phyloP scores from a whole-genome alignment of 257 asterid genomes.

The Scutellaria minor region DNA sequence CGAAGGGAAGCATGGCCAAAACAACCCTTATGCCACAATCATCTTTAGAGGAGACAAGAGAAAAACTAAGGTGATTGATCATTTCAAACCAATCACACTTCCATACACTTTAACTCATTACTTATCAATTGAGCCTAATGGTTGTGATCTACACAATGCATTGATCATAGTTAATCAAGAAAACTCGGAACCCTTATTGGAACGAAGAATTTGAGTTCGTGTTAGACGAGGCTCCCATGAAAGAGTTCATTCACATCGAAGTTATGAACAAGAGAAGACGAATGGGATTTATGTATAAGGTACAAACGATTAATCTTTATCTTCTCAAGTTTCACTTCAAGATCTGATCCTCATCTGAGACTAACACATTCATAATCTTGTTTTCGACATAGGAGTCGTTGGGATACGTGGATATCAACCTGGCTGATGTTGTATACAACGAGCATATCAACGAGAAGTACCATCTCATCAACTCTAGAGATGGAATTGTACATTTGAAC shows the following conservation, averaged over 20 bases:
- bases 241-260: conserved; percentile 61
- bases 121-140: neutral
- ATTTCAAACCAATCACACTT: conserved; percentile 6
- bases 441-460: conserved; percentile 74
- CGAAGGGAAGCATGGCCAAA: conserved; percentile 63
- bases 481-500: conserved; percentile 75
- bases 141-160: neutral
- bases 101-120: neutral
- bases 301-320: conserved; percentile 24
- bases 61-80: conserved; percentile 62
- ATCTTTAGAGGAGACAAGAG: conserved; percentile 66
- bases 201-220: conserved; percentile 79
- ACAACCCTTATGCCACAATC: conserved; percentile 61
- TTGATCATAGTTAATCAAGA: conserved; percentile 51
- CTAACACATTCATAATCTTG: neutral
- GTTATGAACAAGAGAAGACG: conserved; percentile 64
- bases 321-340: conserved; percentile 1
- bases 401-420: conserved; percentile 74
- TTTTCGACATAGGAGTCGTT: conserved; percentile 55
- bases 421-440: conserved; percentile 69
- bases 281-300: conserved; percentile 62
- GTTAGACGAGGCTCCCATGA: conserved; percentile 74
- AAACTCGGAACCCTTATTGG: conserved; percentile 74
- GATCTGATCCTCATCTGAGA: neutral
- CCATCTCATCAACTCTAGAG: conserved; percentile 71